A percentile compares a stretch with the other conserved stretches of the same genome.
phyloP scores from a whole-genome alignment of 805 yeast species.

The Saccharomycopsis amapae region DNA sequence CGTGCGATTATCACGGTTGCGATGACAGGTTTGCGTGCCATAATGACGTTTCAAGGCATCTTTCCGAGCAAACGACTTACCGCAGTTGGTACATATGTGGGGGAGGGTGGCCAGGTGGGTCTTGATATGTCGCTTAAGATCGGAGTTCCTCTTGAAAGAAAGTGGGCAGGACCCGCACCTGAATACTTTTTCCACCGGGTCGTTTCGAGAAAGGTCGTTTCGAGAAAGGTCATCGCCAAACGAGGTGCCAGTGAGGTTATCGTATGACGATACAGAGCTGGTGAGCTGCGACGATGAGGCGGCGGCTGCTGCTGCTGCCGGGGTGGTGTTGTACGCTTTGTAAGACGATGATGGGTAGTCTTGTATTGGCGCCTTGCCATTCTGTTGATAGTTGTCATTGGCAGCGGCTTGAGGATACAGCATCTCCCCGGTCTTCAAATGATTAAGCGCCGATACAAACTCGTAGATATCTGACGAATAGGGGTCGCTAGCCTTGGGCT shows the following conservation, averaged over 20 bases:
- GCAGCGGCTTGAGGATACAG: not conserved
- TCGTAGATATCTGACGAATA: constrained; percentile 12
- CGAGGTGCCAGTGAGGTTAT: no score
- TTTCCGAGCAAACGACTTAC: constrained; percentile 77
- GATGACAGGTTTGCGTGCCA: constrained; percentile 65
- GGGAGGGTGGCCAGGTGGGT: constrained; percentile 69
- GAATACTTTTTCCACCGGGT: constrained; percentile 42
- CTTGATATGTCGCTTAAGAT: constrained; percentile 57
- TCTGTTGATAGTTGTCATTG: not conserved
- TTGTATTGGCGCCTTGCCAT: no score
- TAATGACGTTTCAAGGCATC: constrained; percentile 75
- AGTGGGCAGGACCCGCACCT: constrained; percentile 54
- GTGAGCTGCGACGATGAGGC: no score
- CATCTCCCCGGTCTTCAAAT: not conserved
- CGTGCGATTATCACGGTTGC: constrained; percentile 52
- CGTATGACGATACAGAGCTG: no score
- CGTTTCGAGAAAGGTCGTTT: no score
- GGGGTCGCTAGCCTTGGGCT: no score
- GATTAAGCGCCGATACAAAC: constrained; percentile 17
- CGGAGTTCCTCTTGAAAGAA: constrained; percentile 61
- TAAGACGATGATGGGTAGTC: no score
- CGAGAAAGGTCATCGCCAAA: no score
- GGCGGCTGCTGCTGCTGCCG: not conserved
- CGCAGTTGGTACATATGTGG: constrained; percentile 67
- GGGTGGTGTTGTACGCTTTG: no score